Evolutionary conservation across 2,329 filamentous ascomycete species (phyloP).

Genomic region (Exserohilum turcica): DNA sequence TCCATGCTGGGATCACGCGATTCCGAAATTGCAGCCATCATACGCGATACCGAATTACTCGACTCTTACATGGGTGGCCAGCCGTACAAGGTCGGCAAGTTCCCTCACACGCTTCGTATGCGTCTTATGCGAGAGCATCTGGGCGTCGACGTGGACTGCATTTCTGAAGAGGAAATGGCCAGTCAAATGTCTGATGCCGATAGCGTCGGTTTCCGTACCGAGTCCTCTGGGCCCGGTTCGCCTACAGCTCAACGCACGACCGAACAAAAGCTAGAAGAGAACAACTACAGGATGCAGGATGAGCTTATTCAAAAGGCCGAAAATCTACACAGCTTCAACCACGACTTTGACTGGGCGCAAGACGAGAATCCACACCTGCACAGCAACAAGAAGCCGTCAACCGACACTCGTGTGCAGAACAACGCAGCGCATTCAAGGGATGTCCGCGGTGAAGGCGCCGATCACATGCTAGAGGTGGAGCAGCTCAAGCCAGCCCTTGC

Average conservation of each 20-base stretch:
- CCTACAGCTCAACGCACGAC: conserved; percentile 42
- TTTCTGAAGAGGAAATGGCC: conserved; percentile 52
- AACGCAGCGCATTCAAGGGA: conserved; percentile 72
- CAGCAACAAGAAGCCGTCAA: conserved; percentile 59
- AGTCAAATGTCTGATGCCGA: conserved; percentile 60
- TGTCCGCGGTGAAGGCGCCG: conserved; percentile 75
- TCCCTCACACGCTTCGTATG: conserved; percentile 89
- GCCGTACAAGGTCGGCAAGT: conserved; percentile 87
- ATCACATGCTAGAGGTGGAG: conserved; percentile 67
- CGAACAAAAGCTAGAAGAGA: conserved; percentile 49
- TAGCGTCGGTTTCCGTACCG: conserved; percentile 63
- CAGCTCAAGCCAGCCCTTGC: conserved; percentile 63
- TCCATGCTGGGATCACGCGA: conserved; percentile 92
- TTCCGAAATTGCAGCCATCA: conserved; percentile 87
- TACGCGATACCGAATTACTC: conserved; percentile 91
- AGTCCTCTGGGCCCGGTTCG: conserved; percentile 43
- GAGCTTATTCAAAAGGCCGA: conserved; percentile 63
- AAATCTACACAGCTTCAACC: conserved; percentile 71
- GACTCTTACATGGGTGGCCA: conserved; percentile 88
- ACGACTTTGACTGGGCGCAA: conserved; percentile 70
- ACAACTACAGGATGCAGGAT: conserved; percentile 55
- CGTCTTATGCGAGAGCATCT: conserved; percentile 96
- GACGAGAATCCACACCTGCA: conserved; percentile 63
- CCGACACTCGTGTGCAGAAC: conserved; percentile 63
- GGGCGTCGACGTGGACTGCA: conserved; percentile 91